Base-by-base conservation (phyloP, 1,284 basidiomycete genomes). In the Malassezia yamatoensis region DNA sequence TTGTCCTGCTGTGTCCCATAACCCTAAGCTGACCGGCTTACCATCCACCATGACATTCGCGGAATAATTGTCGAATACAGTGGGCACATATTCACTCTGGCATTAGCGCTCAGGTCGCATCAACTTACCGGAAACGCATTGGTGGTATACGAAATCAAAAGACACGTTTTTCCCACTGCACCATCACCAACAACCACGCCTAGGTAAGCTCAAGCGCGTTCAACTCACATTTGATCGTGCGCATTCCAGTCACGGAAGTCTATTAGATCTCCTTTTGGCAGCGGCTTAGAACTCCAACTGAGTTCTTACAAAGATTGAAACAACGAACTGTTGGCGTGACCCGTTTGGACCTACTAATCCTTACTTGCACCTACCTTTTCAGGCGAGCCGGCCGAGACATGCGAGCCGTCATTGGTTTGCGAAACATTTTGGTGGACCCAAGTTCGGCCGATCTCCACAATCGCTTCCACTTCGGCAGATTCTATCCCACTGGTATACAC, bases 11-110 rank as follows among this genome's bases (percentile, higher is more conserved):
- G 71, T 74, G 53, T 74, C 71, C 63, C 63, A 65, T 1, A 65
- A 52, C 11, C 63, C 93, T 55, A 98, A 83, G 55, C 88, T 90
- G 69, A 98, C 93, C 45, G 94, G 94, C 81, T 96, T 94, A 69
- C 90, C 90, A 72, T 98, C 94, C 58, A 99, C 91, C 84, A 94
- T 91, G 61, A 98, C 91, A 79, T 90, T 78, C 20, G 74, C 78
- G 12, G 87, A 88, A 76, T 93, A 94, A 79, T 94, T 93, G 79
- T 93, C 89, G 74, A 93, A 91, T 47, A 90, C 88, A 84, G 73
- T 64, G 24, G 59, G 64, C 40, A 74, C 72, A 55, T 73, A 73
- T 54, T 73, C 71, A 43, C 71, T 53, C 53, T 54, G 51, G n/a
- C n/a, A 16, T 49, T 34, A 51, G 37, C 36, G 46, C 33, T n/a